Percentiles rank a stretch among this genome's conserved stretches.
Evolutionary conservation across 225 moss, liverwort and hornwort genomes (phyloP).

Genomic region (Pseudoscleropodium purum): DNA sequence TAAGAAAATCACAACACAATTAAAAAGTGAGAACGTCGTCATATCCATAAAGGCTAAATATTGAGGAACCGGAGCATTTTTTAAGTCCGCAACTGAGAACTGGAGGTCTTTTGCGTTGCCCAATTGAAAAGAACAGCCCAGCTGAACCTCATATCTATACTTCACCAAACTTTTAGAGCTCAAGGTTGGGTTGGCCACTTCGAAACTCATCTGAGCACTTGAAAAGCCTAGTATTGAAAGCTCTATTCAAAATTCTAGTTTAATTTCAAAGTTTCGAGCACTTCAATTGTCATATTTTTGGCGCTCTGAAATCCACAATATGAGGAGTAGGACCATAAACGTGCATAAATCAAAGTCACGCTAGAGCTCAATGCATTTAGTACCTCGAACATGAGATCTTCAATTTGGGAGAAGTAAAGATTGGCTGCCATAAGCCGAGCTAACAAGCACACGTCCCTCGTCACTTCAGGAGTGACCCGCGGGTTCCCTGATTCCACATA

Average conservation of each 20-base stretch:
- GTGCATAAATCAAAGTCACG: not conserved
- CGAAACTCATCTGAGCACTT: not conserved
- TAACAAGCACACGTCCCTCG: constrained; percentile 55
- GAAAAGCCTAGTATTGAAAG: not conserved
- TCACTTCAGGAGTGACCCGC: constrained; percentile 54
- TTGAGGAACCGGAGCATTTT: not conserved
- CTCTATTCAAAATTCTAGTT: not conserved
- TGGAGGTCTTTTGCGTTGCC: not conserved
- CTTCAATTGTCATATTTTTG: not conserved
- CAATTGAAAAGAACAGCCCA: not conserved
- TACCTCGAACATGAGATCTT: constrained; percentile 64
- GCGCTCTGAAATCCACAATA: not conserved
- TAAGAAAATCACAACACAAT: not conserved
- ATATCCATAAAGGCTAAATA: not conserved
- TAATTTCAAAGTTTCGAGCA: not conserved
- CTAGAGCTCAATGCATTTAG: not conserved
- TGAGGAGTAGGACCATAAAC: no score
- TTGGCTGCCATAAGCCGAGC: constrained; percentile 57
- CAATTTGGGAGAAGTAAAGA: constrained; percentile 52
- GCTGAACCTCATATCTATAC: not conserved
- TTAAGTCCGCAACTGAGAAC: not conserved
- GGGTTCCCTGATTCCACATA: constrained; percentile 37
- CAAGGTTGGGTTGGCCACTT: not conserved
- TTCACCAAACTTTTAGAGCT: not conserved
- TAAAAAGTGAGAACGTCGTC: not conserved